Conservation (phyloP, 495 filamentous ascomycete genomes). For the Tetracladium marchalianum region DNA sequence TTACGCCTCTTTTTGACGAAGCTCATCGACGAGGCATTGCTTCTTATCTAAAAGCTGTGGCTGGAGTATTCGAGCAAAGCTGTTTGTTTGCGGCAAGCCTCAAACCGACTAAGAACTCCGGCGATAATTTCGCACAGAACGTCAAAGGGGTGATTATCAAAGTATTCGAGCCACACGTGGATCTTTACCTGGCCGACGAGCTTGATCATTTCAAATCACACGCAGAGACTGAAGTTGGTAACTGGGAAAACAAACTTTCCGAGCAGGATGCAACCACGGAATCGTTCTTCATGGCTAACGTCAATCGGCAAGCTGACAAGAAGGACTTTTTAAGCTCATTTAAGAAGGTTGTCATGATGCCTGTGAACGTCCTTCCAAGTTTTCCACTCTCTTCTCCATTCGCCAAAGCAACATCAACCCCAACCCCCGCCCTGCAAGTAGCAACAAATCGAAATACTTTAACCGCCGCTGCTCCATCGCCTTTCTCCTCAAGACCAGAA, state of each 20-base stretch:
- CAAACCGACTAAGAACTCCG: slow-evolving; percentile 43
- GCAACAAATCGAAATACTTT: slow-evolving; percentile 27
- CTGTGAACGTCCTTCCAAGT: slow-evolving; percentile 75
- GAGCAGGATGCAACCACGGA: slow-evolving; percentile 87
- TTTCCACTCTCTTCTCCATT: slow-evolving; percentile 42
- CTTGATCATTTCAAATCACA: slow-evolving; percentile 69
- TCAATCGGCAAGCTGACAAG: slow-evolving; percentile 92
- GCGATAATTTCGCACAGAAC: slow-evolving; percentile 44
- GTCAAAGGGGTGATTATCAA: slow-evolving; percentile 50
- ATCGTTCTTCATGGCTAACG: slow-evolving; percentile 87
- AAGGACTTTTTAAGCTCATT: slow-evolving; percentile 93
- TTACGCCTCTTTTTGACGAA: slow-evolving; percentile 82
- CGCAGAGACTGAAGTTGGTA: slow-evolving; percentile 64
- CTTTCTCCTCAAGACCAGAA: slow-evolving; percentile 34
- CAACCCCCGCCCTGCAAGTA: slow-evolving; percentile 2
- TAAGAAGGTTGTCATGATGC: slow-evolving; percentile 98
- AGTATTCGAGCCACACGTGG: slow-evolving; percentile 84
- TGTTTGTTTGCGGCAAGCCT: slow-evolving; percentile 64
- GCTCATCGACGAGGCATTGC: slow-evolving; percentile 67
- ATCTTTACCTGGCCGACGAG: slow-evolving; percentile 89
- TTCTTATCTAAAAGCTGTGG: slow-evolving; percentile 76
- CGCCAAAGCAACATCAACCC: slow-evolving; percentile 13
- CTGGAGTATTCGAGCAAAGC: slow-evolving; percentile 77
- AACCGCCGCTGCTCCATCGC: slow-evolving; percentile 17
- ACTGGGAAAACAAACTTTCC: slow-evolving; percentile 85